Base-by-base conservation (phyloP, 257 asterid species). In the Solanum corneliomulleri region DNA sequence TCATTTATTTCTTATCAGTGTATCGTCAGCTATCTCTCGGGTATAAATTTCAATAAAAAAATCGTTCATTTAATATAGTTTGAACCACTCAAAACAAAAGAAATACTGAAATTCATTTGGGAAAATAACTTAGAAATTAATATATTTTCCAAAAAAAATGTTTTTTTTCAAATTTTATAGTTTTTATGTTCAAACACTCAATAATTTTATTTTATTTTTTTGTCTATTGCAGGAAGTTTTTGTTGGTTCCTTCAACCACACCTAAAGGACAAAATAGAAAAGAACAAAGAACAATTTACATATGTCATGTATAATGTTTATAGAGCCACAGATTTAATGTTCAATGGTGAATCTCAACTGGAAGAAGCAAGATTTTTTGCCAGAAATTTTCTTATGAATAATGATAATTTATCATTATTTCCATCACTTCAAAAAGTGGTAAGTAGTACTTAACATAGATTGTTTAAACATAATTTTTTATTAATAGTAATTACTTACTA, bases 211-310 rank as follows among this genome's bases (percentile, higher is more conserved):
- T 70, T 1, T 4, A 18, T 13, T 15, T 27, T 78, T 27, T 45
- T 45, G 62, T 25, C 16, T 12, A 16, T 69, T 18, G 86, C 85
- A 94, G 98, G 92, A 56, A 86, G 81, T 71, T 90, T 94, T 60
- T 93, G 96, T 62, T 94, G 96, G 97, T 94, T 94, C 86, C 83
- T 94, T 68, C 82, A 88, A 20, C 84, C 86, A 3, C 82, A 90
- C 42, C 80, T 83, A 27, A 11, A 69, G 31, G 69, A 56, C 14
- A 71, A 90, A 31, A 87, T 92, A 80, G 93, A 91, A 83, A 87
- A 89, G 23, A 91, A 94, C 5, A 7, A 29, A 11, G 82, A 91
- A 13, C 35, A 86, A 4, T 88, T 92, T 27, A 70, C 84, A 6
- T 87, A 86, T 82, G 86, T 91, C 9, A 87, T 92, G 91, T 88